Evolutionary conservation across 1,284 basidiomycete species (phyloP).

Genomic region (Naganishia cerealis): DNA sequence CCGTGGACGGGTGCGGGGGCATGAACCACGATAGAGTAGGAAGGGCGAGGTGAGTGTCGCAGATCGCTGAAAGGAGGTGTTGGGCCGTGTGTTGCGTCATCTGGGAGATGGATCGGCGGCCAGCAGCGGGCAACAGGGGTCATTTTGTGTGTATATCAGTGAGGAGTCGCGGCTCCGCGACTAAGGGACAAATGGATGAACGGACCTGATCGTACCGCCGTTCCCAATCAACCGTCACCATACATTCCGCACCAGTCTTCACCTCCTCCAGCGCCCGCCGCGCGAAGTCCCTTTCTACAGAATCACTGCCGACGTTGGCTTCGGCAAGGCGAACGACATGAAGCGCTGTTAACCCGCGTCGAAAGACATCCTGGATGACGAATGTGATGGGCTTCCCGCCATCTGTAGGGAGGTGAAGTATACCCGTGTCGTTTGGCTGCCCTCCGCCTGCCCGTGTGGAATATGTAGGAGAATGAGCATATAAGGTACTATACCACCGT

Average conservation of each 20-base stretch:
- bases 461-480: neutral
- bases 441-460: constrained; percentile 63
- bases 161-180: neutral
- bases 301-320: neutral
- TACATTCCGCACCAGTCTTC: constrained; percentile 58
- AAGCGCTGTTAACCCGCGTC: constrained; percentile 72
- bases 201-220: constrained; percentile 75
- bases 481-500: neutral
- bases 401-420: constrained; percentile 39
- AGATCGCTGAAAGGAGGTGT: constrained; percentile 76
- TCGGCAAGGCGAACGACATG: constrained; percentile 65
- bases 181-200: constrained; percentile 29
- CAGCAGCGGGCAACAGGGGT: neutral
- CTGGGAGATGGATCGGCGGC: constrained; percentile 53
- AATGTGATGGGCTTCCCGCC: constrained; percentile 35
- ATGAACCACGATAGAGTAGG: constrained; percentile 75
- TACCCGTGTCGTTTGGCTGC: constrained; percentile 76
- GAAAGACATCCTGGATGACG: constrained; percentile 41
- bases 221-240: constrained; percentile 65
- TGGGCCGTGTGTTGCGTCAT: constrained; percentile 81
- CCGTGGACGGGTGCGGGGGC: constrained; percentile 60
- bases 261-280: constrained; percentile 46
- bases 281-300: constrained; percentile 56
- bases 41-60: constrained; percentile 68
- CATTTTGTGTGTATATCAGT: neutral